Evolutionary conservation across 768 basidiomycete species (phyloP).

Genomic region (Boletus subparvulus): DNA sequence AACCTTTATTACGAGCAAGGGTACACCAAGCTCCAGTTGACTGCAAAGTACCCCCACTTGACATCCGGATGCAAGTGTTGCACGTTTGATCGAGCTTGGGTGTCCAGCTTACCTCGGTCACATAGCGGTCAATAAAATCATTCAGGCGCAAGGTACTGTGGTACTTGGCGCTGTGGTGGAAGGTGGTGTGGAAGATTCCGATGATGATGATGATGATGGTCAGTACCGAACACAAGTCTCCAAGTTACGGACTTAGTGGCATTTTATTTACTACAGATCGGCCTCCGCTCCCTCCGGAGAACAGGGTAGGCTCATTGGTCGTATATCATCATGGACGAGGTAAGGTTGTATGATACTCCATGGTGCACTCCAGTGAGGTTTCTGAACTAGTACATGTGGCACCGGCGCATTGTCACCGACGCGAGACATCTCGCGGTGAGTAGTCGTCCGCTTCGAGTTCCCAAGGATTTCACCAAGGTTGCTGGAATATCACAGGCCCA

Average conservation of each 20-base stretch:
- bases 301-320: slow-evolving; percentile 47
- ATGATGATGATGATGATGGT: slow-evolving; percentile 23
- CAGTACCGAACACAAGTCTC: slow-evolving; percentile 13
- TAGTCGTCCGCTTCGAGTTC: no score
- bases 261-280: slow-evolving; percentile 1
- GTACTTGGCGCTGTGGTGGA: slow-evolving; percentile 46
- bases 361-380: not conserved
- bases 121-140: slow-evolving; percentile 52
- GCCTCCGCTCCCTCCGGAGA: slow-evolving; percentile 44
- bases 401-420: slow-evolving; percentile 20
- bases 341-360: slow-evolving; percentile 5
- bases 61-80: slow-evolving; percentile 41
- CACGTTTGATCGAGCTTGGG: not conserved
- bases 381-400: slow-evolving; percentile 17
- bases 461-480: not conserved
- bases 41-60: slow-evolving; percentile 41
- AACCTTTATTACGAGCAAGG: slow-evolving; percentile 25
- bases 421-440: slow-evolving; percentile 21
- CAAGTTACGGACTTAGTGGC: slow-evolving; percentile 5
- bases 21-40: slow-evolving; percentile 27
- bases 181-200: slow-evolving; percentile 44
- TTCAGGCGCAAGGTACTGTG: slow-evolving; percentile 43
- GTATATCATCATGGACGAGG: slow-evolving; percentile 37
- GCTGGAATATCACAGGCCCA: slow-evolving; percentile 9
- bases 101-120: slow-evolving; percentile 1